phyloP scores from a whole-genome alignment of 192 early-diverging fungal species.

The Backusella sp. region DNA sequence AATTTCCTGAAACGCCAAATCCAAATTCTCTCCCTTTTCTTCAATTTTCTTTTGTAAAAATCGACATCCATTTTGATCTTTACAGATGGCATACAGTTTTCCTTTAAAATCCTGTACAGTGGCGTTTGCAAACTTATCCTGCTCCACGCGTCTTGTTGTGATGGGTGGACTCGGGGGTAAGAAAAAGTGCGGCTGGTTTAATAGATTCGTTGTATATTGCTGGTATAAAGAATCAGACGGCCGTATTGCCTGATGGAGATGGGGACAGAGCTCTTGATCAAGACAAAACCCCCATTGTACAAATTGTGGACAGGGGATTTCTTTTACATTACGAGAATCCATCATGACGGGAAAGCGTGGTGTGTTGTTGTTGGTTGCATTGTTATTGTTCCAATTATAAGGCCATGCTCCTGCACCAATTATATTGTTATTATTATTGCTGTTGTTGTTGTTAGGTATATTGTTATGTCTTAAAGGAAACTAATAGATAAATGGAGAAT shows the following conservation, averaged over 20 bases:
- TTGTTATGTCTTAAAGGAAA: slow-evolving; percentile 18
- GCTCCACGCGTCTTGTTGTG: background rate
- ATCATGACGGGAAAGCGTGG: background rate
- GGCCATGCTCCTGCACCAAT: background rate
- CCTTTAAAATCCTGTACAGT: slow-evolving; percentile 68
- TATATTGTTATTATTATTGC: slow-evolving; percentile 1
- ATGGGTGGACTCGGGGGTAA: slow-evolving; percentile 21
- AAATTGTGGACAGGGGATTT: background rate
- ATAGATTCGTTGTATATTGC: background rate
- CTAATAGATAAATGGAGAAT: slow-evolving; percentile 13
- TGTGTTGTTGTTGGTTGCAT: background rate
- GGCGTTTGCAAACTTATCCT: slow-evolving; percentile 65
- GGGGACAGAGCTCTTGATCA: background rate
- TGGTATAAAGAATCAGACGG: slow-evolving; percentile 8
- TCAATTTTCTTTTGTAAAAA: slow-evolving; percentile 87
- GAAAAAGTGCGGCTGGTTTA: background rate
- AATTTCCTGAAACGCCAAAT: slow-evolving; percentile 75
- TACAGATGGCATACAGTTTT: slow-evolving; percentile 75
- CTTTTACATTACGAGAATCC: background rate
- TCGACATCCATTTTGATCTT: slow-evolving; percentile 88
- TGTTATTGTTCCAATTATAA: background rate
- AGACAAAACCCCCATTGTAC: slow-evolving; percentile 5
- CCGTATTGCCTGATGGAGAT: background rate
- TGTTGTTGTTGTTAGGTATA: slow-evolving; percentile 28
- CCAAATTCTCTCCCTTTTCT: slow-evolving; percentile 56